Percentiles rank a stretch among this genome's conserved stretches.
phyloP scores from a whole-genome alignment of 495 filamentous ascomycete genomes.

The Platismatia glauca region DNA sequence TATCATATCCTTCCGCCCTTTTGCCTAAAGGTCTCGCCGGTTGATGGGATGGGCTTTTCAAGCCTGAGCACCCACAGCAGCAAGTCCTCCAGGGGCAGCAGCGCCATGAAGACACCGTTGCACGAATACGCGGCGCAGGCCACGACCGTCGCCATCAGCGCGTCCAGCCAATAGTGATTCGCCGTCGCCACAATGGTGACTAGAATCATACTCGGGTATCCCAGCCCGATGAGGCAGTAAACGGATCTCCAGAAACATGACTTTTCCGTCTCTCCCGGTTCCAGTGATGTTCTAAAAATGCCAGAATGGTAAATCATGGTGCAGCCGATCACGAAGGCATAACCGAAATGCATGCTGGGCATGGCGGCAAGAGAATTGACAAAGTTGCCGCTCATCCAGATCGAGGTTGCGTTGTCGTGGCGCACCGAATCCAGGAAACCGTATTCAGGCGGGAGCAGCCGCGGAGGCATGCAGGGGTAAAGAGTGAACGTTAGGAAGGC shows the following conservation, averaged over 20 bases:
- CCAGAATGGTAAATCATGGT: constrained; percentile 53
- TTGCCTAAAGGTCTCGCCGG: constrained; percentile 34
- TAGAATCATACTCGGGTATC: constrained; percentile 51
- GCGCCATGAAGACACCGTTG: constrained; percentile 45
- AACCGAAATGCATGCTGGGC: constrained; percentile 53
- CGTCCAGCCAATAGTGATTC: constrained; percentile 60
- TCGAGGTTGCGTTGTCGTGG: constrained; percentile 50
- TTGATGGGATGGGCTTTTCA: constrained; percentile 51
- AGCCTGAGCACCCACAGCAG: constrained; percentile 45
- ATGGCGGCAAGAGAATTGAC: constrained; percentile 49
- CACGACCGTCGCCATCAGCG: constrained; percentile 41
- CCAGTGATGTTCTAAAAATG: constrained; percentile 37
- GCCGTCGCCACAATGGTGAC: constrained; percentile 56
- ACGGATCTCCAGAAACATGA: constrained; percentile 32
- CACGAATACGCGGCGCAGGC: constrained; percentile 39
- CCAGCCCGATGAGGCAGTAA: constrained; percentile 41
- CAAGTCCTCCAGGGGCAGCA: constrained; percentile 50
- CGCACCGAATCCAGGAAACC: constrained; percentile 57
- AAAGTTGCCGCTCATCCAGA: constrained; percentile 52
- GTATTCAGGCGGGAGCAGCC: constrained; percentile 50
- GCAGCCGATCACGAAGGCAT: constrained; percentile 50
- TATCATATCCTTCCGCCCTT: constrained; percentile 17
- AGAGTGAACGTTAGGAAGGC: constrained; percentile 54
- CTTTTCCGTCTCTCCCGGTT: constrained; percentile 38
- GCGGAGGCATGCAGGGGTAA: constrained; percentile 58